Evolutionary conservation across 225 moss, liverwort and hornwort genomes (phyloP), one percentile per base, ranked within the genome.

Genomic region (Bryum argenteum): DNA sequence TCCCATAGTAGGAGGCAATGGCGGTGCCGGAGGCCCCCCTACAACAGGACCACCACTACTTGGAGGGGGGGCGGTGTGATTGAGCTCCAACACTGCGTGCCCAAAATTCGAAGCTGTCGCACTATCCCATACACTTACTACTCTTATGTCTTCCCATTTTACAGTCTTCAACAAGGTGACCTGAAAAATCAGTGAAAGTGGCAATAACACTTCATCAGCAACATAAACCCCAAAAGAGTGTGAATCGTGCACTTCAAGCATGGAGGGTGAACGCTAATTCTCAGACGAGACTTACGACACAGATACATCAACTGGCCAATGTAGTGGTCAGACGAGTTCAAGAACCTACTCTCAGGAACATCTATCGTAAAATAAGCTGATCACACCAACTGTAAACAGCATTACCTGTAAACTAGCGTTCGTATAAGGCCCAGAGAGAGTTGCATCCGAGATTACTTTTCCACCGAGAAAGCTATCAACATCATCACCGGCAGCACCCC

Each of bases 71-170:
- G 88, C 85, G 42, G 74, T 76, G 17, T 72, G 70, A 50, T 80
- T 54, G 53, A 82, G 71, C 78, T 92, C 85, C 72, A 98, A 84
- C 5, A 87, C 65, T 78, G 94, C 66, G 55, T 94, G 89, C 16
- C 97, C 97, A 85, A 98, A 98, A 80, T 98, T 87, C 66, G 97
- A 98, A 71, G 89, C 92, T 73, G 97, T 91, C 26, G 85, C 83
- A 76, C 77, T 82, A 81, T 98, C 94, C 97, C 97, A 98, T 13
- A 98, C 92, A 80, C 97, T 91, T 42, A 98, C 80, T 60, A 98
- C 88, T 73, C 76, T 88, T 52, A 94, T 88, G 57, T 89, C 79
- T 26, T 82, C 85, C 97, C 97, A 98, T 47, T 80, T 57, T 61
- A 83, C 73, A 63, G 80, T 82, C 56, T 71, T 79, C 39, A 80